A percentile compares a stretch with the other conserved stretches of the same genome.
Evolutionary conservation across 148 eudicot genomes (phyloP).

Genomic region (Euryodendron excelsum): DNA sequence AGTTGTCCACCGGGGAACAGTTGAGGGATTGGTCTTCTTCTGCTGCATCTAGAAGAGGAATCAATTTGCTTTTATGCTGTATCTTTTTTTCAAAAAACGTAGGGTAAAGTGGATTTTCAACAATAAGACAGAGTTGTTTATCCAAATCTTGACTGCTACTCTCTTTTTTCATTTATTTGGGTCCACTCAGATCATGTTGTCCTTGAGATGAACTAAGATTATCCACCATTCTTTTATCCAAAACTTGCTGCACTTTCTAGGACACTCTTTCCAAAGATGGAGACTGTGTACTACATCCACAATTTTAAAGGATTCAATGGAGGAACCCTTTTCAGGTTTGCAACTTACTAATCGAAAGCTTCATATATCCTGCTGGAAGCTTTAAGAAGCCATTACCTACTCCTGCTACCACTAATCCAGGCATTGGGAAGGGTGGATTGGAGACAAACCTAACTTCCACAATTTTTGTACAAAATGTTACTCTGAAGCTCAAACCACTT

Average conservation of each 20-base stretch:
- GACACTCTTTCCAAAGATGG: conserved; percentile 87
- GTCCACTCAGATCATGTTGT: conserved; percentile 17
- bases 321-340: conserved; percentile 93
- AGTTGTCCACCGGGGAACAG: neutral
- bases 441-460: neutral
- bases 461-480: too few relatives aligned
- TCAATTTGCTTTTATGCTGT: neutral
- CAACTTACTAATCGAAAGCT: neutral
- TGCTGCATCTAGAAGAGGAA: neutral
- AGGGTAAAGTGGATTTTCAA: neutral
- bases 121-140: neutral
- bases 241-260: conserved; percentile 77
- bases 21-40: neutral
- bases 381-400: neutral
- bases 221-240: conserved; percentile 93
- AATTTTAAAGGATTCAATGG: conserved; percentile 89
- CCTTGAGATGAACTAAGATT: conserved; percentile 59
- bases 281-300: conserved; percentile 93
- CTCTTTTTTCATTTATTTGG: neutral
- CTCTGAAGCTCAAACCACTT: neutral
- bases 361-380: neutral
- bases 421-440: neutral
- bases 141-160: neutral
- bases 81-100: neutral
- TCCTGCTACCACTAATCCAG: neutral